Evolutionary conservation across 2,329 filamentous ascomycete genomes (phyloP), one percentile per base, ranked within the genome.

Genomic region (Stromatinia cepivora): DNA sequence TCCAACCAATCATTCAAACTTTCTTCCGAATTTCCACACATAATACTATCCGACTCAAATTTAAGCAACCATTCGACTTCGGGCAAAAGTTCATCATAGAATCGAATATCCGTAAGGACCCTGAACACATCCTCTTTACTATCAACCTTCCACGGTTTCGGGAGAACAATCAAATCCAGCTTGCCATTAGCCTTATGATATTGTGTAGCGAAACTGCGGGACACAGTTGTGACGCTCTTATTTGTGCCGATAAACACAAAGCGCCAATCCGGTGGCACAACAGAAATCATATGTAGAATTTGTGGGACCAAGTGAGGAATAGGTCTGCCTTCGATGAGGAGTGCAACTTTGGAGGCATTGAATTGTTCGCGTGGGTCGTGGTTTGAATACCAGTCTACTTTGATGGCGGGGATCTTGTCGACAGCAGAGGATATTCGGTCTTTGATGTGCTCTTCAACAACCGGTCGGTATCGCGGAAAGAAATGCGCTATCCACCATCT

Each of bases 221-320:
- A 80, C 13, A 87, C 77, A 71, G 79, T 80, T 56, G 80, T 77
- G 34, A 84, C 80, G 66, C 84, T 86, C 72, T 81, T 77, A 39
- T 69, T 67, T 20, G 68, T 69, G 62, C 85, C 85, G 80, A 86
- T 85, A 80, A 86, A 87, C 50, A 82, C 81, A 78, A 86, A 86
- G 39, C 81, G 82, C 85, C 85, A 87, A 78, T 87, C 84, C 0
- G 84, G 83, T 4, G 85, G 85, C 2, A 87, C 82, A 25, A 87
- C 84, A 2, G 83, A 80, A 73, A 86, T 86, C 78, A 87, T 85
- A 76, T 87, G 85, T 36, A 87, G 80, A 76, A 86, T 79, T 53
- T 86, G 79, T 1, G 85, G 85, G 4, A 84, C 84, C 50, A 87
- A 81, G 70, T 83, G 78, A 8, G 84, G 81, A 53, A 81, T 80